Evolutionary conservation across 2,329 filamentous ascomycete genomes (phyloP), one percentile per base, ranked within the genome.

Genomic region (Colletotrichum limetticola): DNA sequence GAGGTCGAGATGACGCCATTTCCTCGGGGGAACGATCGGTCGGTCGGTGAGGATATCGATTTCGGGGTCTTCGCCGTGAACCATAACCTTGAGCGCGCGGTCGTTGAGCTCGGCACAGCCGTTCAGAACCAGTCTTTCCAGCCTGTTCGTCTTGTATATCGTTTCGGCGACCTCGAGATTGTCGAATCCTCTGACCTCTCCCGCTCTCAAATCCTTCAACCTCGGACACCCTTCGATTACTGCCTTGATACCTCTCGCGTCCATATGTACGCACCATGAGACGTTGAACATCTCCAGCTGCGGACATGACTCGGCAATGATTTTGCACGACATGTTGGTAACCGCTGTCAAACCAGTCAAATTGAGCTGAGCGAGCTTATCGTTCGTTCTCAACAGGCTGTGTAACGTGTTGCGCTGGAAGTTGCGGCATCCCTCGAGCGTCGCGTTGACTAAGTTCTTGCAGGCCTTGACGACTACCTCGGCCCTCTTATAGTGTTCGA

Each of bases 201-300:
- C 92, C 11, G 93, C 95, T 71, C 95, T 90, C 35, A 99, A 85
- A 77, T 98, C 95, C 66, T 86, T 92, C 67, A 99, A 84, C 66
- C 87, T 91, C 0, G 88, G 86, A 78, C 97, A 98, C 2, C 89
- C 89, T 72, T 93, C 86, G 1, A 98, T 85, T 2, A 99, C 88
- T 64, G 89, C 89, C 75, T 88, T 90, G 66, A 98, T 85, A 5
- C 95, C 95, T 14, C 89, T 86, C 9, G 94, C 93, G 78, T 97
- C 93, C 79, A 98, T 91, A 74, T 95, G 93, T 76, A 91, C 92
- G 84, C 97, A 99, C 95, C 96, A 98, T 0, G 95, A 97, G 24
- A 98, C 90, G 78, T 98, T 97, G 76, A 98, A 88, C 68, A 90
- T 88, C 81, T 97, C 92, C n/a, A 99, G 86, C 61, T 92, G 91